phyloP scores from a whole-genome alignment of 495 filamentous ascomycete genomes.

The Daldinia grandis region DNA sequence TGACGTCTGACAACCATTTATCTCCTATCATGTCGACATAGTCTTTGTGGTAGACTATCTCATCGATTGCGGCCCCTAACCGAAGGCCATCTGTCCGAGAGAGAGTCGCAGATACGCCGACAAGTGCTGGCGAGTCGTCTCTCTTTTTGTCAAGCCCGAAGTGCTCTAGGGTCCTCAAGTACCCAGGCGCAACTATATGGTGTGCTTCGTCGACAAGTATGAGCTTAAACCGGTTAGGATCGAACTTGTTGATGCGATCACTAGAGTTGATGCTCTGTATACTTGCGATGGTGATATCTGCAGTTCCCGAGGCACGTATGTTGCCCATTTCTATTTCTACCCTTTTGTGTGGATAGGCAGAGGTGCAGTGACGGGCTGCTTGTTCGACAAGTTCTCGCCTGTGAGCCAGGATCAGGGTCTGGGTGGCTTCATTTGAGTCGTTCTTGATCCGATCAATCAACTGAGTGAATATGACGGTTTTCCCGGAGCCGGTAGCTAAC shows the following conservation, averaged over 20 bases:
- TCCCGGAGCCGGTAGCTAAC: conserved; percentile 89
- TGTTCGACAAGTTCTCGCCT: conserved; percentile 95
- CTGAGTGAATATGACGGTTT: conserved; percentile 98
- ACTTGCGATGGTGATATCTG: conserved; percentile 96
- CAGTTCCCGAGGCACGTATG: conserved; percentile 72
- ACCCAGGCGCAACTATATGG: conserved; percentile 87
- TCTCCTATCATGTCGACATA: conserved; percentile 97
- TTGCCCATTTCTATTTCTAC: conserved; percentile 93
- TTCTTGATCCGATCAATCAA: conserved; percentile 81
- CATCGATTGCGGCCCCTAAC: conserved; percentile 87
- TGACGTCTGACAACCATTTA: conserved; percentile 80
- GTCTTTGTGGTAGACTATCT: conserved; percentile 97
- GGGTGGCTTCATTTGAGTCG: conserved; percentile 64
- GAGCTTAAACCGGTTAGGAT: conserved; percentile 83
- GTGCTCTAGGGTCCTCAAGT: conserved; percentile 74
- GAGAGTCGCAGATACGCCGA: conserved; percentile 94
- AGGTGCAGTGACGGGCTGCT: conserved; percentile 81
- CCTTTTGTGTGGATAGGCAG: conserved; percentile 77
- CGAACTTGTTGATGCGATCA: conserved; percentile 80
- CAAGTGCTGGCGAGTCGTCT: conserved; percentile 70
- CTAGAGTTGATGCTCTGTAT: conserved; percentile 79
- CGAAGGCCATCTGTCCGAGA: conserved; percentile 88
- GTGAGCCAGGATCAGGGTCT: conserved; percentile 92
- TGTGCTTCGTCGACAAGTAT: conserved; percentile 98
- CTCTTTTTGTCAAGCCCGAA: conserved; percentile 70